These are phyloP conservation scores for Acanthamoeba divionensis DNA, from an alignment of 208 protist species.

Conservation along the genomic window DNA sequence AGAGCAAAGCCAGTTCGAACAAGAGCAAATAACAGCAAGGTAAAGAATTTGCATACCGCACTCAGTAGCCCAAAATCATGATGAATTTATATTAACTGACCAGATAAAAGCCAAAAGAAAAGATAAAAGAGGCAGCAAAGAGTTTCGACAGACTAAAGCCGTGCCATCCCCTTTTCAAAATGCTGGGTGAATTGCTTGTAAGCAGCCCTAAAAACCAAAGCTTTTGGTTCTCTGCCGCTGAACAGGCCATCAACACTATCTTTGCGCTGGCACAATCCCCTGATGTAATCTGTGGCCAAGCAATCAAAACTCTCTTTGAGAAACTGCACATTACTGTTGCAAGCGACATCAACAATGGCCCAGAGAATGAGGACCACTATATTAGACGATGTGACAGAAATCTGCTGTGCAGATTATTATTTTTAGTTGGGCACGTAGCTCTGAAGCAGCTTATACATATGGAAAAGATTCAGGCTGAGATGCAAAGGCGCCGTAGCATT, in stretches of 20 bases:
- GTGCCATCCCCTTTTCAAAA: slow-evolving; percentile 26
- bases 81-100: too few relatives aligned
- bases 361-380: neutral
- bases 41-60: too few relatives aligned
- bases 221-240: slow-evolving; percentile 57
- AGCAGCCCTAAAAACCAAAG: neutral
- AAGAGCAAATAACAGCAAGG: too few relatives aligned
- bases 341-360: neutral
- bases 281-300: slow-evolving; percentile 10
- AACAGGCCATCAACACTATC: slow-evolving; percentile 72
- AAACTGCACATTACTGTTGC: neutral
- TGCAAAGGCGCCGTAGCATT: neutral
- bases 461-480: slow-evolving; percentile 58
- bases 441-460: slow-evolving; percentile 73
- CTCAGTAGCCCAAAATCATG: too few relatives aligned
- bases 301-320: slow-evolving; percentile 50
- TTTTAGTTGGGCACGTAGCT: slow-evolving; percentile 72
- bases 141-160: neutral
- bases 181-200: neutral
- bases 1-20: too few relatives aligned
- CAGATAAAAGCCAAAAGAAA: neutral
- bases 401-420: slow-evolving; percentile 58
- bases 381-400: neutral
- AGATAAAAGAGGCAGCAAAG: neutral
- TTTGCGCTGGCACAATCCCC: slow-evolving; percentile 59